Evolutionary conservation across 2,329 filamentous ascomycete genomes (phyloP), one percentile per base, ranked within the genome.

Genomic region (Didymella exigua): DNA sequence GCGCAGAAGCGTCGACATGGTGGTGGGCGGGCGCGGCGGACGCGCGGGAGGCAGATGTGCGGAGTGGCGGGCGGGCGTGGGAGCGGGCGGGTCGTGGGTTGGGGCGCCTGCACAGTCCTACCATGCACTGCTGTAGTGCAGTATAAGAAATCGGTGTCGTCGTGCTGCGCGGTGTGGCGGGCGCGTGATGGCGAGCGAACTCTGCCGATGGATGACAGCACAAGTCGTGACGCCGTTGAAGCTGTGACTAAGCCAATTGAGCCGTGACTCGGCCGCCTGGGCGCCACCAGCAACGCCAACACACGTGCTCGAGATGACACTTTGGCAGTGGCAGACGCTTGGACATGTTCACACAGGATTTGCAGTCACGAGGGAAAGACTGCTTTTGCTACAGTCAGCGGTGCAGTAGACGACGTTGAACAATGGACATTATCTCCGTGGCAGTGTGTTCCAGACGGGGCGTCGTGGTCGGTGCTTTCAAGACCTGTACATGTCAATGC

Each of bases 1-100:
- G 74, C 86, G 84, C 64, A 89, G 78, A 69, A 87, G 79, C 68
- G 84, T 84, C 74, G 86, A 86, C 87, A 89, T 89, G 76, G 52
- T 47, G 34, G 26, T 31, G 44, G 33, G 73, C 79, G 76, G 73
- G 74, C 68, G 53, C 45, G 49, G 48, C 29, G 23, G 43, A 47
- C 9, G 33, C n/a, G 36, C 19, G 29, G 5, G 18, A 19, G 47
- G 46, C 54, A 34, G 55, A 46, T 38, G 47, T 36, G 52, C 40
- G 52, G 41, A 44, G 56, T 51, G 44, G 52, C 44, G 58, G 36
- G 18, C 16, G 23, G 10, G 21, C 24, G 38, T 14, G 16, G 23
- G 21, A 21, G 37, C 3, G 21, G 36, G 49, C 42, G 33, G 38
- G 16, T 42, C 16, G 7, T 14, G 8, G 33, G 10, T 33, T 24